Base-by-base conservation (phyloP, 1,284 basidiomycete genomes). In the Lignosus rhinocerotis region DNA sequence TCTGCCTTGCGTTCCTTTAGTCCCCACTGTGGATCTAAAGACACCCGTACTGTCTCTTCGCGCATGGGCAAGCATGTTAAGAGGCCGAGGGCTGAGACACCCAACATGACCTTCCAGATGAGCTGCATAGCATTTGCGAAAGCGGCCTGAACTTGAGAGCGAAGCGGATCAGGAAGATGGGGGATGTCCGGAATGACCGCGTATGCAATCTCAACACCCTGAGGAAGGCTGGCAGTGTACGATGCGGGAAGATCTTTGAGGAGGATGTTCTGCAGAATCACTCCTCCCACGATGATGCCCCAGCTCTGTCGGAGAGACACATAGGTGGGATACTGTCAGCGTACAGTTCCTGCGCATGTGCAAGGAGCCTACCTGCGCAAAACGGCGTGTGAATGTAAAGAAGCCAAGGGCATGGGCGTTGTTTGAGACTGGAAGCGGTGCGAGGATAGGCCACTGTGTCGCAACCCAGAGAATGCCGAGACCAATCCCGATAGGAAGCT, bases 401-500 rank as follows among this genome's bases (percentile, higher is more conserved):
- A 74, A 71, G 1, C 71, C 68, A 39, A 74, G 64, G 4, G 74
- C 71, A 31, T 66, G 53, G n/a, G 72, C 72, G 47, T 63, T 72
- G 21, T 65, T 56, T 9, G 59, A 60, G 38, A 70, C 61, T 3
- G 73, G 72, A 1, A 75, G 66, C 0, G 74, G 74, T 1, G 75
- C 73, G 21, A 75, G 70, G 17, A 75, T 66, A 1, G 76, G 67
- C 63, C 76, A 77, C 39, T 59, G 59, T 31, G 62, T 60, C 51
- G 51, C 49, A 56, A 63, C 55, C 62, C 62, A 63, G 16, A 65
- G 43, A n/a, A 62, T 59, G 14, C 63, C 59, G 32, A 65, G 38
- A 6, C 66, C 65, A 11, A 50, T 46, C 6, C 51, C 63, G 10
- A 59, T 34, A 10, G 55, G 52, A 38, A 65, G 21, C 41, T 63